Evolutionary conservation across 805 yeast species (phyloP), one percentile per base, ranked within the genome.

Genomic region (Yamadazyma sp.): DNA sequence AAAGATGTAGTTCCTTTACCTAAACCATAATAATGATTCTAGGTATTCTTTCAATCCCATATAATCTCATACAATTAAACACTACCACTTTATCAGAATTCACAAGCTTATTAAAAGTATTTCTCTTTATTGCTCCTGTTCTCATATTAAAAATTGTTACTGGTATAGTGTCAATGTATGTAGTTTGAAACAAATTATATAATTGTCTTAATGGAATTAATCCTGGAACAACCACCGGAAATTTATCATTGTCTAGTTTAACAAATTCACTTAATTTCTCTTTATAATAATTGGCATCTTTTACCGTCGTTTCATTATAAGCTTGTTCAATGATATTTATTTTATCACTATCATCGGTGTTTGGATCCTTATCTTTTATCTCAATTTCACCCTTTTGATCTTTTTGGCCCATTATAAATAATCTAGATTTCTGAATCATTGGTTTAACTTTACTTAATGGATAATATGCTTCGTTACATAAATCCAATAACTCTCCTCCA

Each of bases 401-500:
- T n/a, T 35, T 33, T 2, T 28, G 35, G 3, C 56, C 59, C 23
- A 56, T 35, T 0, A 53, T 56, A 38, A 65, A 65, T 17, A 65
- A 52, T 13, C 52, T 40, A 7, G 68, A 69, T 23, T 55, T 43
- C 9, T 47, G 33, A 7, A 68, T 48, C 13, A 51, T 35, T 1
- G 49, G 48, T 25, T 50, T 45, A n/a, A 65, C 55, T 21, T 43
- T 41, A 3, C 57, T 51, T 9, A 75, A 43, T 8, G 68, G 63
- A 15, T 69, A 60, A 47, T 62, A 80, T 17, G 60, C 54, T 31
- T 67, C 63, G 33, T 67, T 72, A 37, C 70, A 60, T 11, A 78
- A 56, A 49, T 84, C 88, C 30, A 82, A 53, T 4, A 84, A 49
- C 44, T 82, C 83, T 4, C 89, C 93, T 1, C 91, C 91, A 56